A percentile compares a stretch with the other conserved stretches of the same genome.
Evolutionary conservation across 2,329 filamentous ascomycete species (phyloP).

Genomic region (Calonectria pauciramosa): DNA sequence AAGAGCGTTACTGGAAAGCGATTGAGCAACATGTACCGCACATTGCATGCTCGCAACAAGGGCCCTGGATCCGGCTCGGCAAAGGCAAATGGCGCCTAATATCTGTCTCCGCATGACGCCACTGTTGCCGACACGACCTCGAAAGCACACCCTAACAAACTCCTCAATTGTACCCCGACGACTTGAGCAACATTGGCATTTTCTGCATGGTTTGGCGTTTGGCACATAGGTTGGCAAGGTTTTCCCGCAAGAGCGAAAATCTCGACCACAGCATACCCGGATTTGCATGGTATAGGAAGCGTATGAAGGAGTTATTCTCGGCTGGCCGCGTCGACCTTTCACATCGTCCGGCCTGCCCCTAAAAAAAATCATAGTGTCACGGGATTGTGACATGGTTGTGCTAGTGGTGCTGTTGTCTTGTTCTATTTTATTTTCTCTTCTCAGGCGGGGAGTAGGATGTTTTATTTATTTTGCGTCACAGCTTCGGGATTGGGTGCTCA

Average conservation of each 20-base stretch:
- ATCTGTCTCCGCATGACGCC: not conserved
- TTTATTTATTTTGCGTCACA: slow-evolving; percentile 6
- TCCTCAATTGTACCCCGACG: slow-evolving; percentile 35
- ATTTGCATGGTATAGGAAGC: slow-evolving; percentile 47
- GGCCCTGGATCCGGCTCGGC: slow-evolving; percentile 44
- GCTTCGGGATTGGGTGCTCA: slow-evolving; percentile 1
- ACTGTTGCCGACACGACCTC: slow-evolving; percentile 2
- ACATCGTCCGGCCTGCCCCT: slow-evolving; percentile 8
- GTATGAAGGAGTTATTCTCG: slow-evolving; percentile 40
- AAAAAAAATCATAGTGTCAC: slow-evolving; percentile 24
- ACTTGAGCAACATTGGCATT: slow-evolving; percentile 40
- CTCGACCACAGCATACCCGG: slow-evolving; percentile 44
- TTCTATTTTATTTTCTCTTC: slow-evolving; percentile 18
- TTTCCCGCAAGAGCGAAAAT: slow-evolving; percentile 36
- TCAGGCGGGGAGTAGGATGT: slow-evolving; percentile 7
- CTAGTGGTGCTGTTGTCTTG: slow-evolving; percentile 1
- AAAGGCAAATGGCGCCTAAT: slow-evolving; percentile 51
- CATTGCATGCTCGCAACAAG: slow-evolving; percentile 53
- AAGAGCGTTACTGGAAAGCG: slow-evolving; percentile 59
- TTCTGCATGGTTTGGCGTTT: slow-evolving; percentile 48
- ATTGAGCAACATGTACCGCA: slow-evolving; percentile 61
- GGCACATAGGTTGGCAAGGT: slow-evolving; percentile 37
- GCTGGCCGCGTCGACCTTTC: slow-evolving; percentile 24
- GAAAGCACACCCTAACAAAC: slow-evolving; percentile 34
- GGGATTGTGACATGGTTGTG: slow-evolving; percentile 23